Evolutionary conservation across 306 rosid genomes (phyloP), one percentile per base, ranked within the genome.

Genomic region (Corylus avellana): DNA sequence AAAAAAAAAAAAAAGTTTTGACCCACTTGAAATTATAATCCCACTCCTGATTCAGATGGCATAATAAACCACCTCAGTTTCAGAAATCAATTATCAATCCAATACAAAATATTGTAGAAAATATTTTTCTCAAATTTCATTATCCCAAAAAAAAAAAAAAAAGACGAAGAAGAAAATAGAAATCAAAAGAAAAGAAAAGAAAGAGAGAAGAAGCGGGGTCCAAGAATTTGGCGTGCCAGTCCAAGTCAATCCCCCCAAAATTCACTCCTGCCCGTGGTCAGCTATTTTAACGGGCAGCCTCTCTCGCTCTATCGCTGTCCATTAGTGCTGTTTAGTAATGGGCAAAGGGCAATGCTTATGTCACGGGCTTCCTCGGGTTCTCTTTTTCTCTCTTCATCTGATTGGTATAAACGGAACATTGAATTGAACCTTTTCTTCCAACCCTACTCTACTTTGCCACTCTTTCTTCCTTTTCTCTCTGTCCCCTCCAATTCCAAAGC

Each of bases 331-430:
- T 64, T 47, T 67, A 49, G 75, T 85, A 73, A 75, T 80, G 8
- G 73, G 58, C 70, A 73, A 75, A 78, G 8, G 73, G 58, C 70
- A 56, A 47, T 83, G 80, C 85, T 82, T 72, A 73, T 50, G 88
- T 83, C 88, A 81, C 87, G 81, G 67, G 84, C 73, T 79, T 85
- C 91, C 85, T 85, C 85, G 79, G 89, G 88, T 84, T 78, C 80
- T 48, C 80, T 70, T 70, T 75, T 73, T 18, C 51, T 49, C n/a
- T 25, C 48, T 66, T 39, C 22, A 5, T 20, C 79, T 75, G 27
- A 74, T 79, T 83, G 82, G 77, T 49, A 62, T 61, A 53, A 37
- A 78, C 75, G 78, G 56, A 50, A 46, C 71, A 25, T 72, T 72
- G 39, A 69, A 25, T 72, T 72, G 20, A 69, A 51, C 78, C 57